Conservation (phyloP, 1,284 basidiomycete genomes). For the Heterobasidion irregulare region DNA sequence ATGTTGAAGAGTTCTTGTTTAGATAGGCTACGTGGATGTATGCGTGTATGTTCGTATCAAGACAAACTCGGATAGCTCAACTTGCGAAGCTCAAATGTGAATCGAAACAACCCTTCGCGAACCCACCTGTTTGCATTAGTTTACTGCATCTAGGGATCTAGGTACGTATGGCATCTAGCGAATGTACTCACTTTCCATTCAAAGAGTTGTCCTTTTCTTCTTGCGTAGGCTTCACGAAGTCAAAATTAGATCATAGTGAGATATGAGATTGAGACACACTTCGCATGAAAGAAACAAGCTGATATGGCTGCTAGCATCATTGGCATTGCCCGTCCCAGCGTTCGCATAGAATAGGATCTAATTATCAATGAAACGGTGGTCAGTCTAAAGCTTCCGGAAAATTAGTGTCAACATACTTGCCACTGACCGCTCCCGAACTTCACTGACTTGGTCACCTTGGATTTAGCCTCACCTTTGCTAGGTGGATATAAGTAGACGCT, state of each 20-base stretch:
- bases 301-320: constrained; percentile 39
- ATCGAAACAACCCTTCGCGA: constrained; percentile 78
- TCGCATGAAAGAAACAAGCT: constrained; percentile 78
- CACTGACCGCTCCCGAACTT: constrained; percentile 63
- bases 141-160: not conserved
- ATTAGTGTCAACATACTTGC: constrained; percentile 38
- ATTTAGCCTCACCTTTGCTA: constrained; percentile 61
- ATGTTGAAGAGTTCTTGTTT: constrained; percentile 47
- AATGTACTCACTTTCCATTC: constrained; percentile 43
- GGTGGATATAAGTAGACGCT: not conserved
- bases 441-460: constrained; percentile 59
- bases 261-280: constrained; percentile 31
- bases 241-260: not conserved
- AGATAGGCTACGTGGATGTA: constrained; percentile 27
- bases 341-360: constrained; percentile 80
- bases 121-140: constrained; percentile 50
- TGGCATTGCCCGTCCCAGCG: constrained; percentile 49
- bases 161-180: not conserved
- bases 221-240: constrained; percentile 49
- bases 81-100: constrained; percentile 78
- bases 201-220: constrained; percentile 64
- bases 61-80: constrained; percentile 18
- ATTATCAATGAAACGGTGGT: constrained; percentile 1
- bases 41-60: constrained; percentile 2
- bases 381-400: not conserved